Evolutionary conservation across 345 rosid species (phyloP).

Genomic region (Luvunga scandens): DNA sequence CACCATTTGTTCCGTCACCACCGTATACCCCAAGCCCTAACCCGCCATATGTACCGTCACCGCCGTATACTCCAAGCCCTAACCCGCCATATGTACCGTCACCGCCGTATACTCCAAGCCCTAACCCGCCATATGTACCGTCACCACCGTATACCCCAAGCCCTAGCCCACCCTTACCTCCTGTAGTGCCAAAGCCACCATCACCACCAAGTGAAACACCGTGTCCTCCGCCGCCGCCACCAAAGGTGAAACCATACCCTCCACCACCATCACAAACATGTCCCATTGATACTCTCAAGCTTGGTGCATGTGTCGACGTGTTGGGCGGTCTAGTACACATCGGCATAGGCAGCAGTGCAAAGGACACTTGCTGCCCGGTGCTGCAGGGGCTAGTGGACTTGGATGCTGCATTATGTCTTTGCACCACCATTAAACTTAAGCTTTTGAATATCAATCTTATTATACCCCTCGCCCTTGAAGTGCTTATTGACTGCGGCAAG

Average conservation of each 20-base stretch:
- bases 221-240: constrained; percentile 29
- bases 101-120: too few species aligned
- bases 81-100: too few species aligned
- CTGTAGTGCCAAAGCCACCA: too few species aligned
- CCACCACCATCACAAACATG: constrained; percentile 57
- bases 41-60: rapidly evolving
- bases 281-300: constrained; percentile 11
- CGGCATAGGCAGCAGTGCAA: constrained; percentile 50
- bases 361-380: constrained; percentile 79
- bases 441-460: constrained; percentile 68
- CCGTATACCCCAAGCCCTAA: too few species aligned
- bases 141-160: too few species aligned
- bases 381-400: constrained; percentile 63
- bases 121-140: too few species aligned
- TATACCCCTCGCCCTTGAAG: constrained; percentile 74
- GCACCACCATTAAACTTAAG: constrained; percentile 77
- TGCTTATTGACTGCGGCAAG: constrained; percentile 85
- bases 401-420: constrained; percentile 90
- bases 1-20: too few species aligned
- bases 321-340: constrained; percentile 46
- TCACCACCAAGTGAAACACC: constrained; percentile 22
- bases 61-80: too few species aligned
- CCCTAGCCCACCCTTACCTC: too few species aligned
- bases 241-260: constrained; percentile 21
- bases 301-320: constrained; percentile 86